Base-by-base conservation (phyloP, 176 grass and related monocot genomes). In the Elymus sibiricus region DNA sequence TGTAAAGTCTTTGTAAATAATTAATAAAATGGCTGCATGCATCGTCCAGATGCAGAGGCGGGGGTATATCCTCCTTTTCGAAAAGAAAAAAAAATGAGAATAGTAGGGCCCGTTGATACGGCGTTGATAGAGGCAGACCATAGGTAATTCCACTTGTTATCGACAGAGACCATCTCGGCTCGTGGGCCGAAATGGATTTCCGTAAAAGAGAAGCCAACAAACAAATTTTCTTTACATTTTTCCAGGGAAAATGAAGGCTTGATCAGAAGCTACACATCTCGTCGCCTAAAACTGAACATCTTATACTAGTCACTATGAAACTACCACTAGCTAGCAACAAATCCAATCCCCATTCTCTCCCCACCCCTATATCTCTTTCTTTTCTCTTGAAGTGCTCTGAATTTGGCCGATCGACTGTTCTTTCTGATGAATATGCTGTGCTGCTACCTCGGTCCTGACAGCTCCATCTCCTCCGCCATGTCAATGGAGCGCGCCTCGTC, bases 401-500 rank as follows among this genome's bases (percentile, higher is more conserved):
- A 47, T 74, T 9, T 46, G 40, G 10, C 22, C 38, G 74, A 40
- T 11, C 53, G 26, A 37, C 6, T 82, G 35, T 29, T 69, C 31
- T 61, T 35, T 44, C 2, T 37, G 24, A 35, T 37, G 24, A 35
- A 6, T 4, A 11, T 11, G 70, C 70, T 6, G 70, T 6, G 1
- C 35, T 9, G 43, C 92, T 94, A 95, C 87, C 93, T 86, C 2
- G 93, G 93, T 1, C 93, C 93, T 1, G 93, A 95, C 43, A 95
- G 86, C 83, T 95, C 90, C 90, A 95, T 95, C 83, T 95, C 93
- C 77, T 95, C 90, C 43, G 90, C 88, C 85, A 88, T 85, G 83
- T 90, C 90, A 47, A 86, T 49, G 28, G 90, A 90, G 15, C 79
- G 27, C 8, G 78, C 83, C 70, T 92, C 93, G 31, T 90, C 93